Evolutionary conservation across 176 grass and related monocot species (phyloP).

Genomic region (Saccharum spontaneum): DNA sequence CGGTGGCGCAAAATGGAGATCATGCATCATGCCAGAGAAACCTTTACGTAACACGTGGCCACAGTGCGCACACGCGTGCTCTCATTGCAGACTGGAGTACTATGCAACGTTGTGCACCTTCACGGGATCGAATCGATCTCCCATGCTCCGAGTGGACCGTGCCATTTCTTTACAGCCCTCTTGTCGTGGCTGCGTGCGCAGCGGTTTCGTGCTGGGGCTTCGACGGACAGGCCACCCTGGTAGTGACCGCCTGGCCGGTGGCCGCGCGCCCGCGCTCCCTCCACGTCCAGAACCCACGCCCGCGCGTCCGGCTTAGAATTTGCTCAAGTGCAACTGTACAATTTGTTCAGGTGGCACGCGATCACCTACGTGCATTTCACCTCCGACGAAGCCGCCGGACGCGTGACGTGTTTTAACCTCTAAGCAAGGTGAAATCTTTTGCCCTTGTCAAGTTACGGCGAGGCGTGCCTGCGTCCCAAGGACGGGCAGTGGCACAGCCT

Average conservation of each 20-base stretch:
- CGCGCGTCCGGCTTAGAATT: not conserved
- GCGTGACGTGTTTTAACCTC: not conserved
- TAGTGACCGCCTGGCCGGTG: not conserved
- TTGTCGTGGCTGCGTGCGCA: not conserved
- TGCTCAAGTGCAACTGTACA: not conserved
- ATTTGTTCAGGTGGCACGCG: not conserved
- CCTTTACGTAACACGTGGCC: not conserved
- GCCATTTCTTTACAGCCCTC: not conserved
- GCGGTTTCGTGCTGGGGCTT: not conserved
- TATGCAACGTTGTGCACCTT: not conserved
- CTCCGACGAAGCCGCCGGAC: not conserved
- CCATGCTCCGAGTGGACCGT: not conserved
- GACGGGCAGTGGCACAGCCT: constrained; percentile 37
- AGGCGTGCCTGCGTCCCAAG: not conserved
- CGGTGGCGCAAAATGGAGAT: not conserved
- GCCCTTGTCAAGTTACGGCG: not conserved
- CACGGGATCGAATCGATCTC: not conserved
- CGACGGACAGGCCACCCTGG: constrained; percentile 34
- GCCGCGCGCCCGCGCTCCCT: not conserved
- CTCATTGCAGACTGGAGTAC: too few species aligned
- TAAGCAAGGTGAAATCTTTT: constrained; percentile 13
- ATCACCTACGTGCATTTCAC: not conserved
- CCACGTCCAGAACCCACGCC: not conserved
- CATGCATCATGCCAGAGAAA: not conserved
- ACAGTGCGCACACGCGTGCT: not conserved